Percentiles rank a stretch among this genome's conserved stretches.
Conservation (phyloP, 805 yeast genomes). For the Jamesozyma hellenica region DNA sequence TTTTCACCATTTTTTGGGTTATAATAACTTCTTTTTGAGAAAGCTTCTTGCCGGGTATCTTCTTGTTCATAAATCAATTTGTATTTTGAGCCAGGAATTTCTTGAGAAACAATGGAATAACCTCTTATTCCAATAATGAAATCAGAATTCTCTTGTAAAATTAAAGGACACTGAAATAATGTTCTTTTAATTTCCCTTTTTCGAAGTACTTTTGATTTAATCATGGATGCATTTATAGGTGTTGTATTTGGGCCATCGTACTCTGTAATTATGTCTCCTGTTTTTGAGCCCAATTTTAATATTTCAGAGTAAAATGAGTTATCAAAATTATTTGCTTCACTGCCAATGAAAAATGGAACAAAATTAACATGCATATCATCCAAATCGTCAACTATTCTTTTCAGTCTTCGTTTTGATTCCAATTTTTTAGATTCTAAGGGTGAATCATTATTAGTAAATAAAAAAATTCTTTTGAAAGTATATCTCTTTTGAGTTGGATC, state of each 20-base stretch:
- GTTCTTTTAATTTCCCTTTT: slow-evolving; percentile 55
- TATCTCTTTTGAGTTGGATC: slow-evolving; percentile 35
- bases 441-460: slow-evolving; percentile 66
- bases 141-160: slow-evolving; percentile 37
- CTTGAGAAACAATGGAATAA: slow-evolving; percentile 49
- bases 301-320: slow-evolving; percentile 43
- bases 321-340: slow-evolving; percentile 33
- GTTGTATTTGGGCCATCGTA: slow-evolving; percentile 34
- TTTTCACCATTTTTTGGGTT: slow-evolving; percentile 38
- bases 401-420: slow-evolving; percentile 38
- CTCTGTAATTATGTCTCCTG: slow-evolving; percentile 5
- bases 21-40: slow-evolving; percentile 34
- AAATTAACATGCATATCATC: slow-evolving; percentile 44
- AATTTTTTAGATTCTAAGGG: slow-evolving; percentile 42
- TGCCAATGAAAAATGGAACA: slow-evolving; percentile 51
- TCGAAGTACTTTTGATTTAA: slow-evolving; percentile 41
- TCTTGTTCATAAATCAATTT: slow-evolving; percentile 45
- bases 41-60: slow-evolving; percentile 43
- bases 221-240: slow-evolving; percentile 35
- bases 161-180: slow-evolving; percentile 51
- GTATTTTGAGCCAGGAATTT: slow-evolving; percentile 37
- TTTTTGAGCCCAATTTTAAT: slow-evolving; percentile 28
- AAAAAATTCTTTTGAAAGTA: slow-evolving; percentile 49
- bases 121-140: slow-evolving; percentile 64
- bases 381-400: slow-evolving; percentile 51